Evolutionary conservation across 495 filamentous ascomycete species (phyloP), one percentile per base, ranked within the genome.

Genomic region (Penicillium flavigenum): DNA sequence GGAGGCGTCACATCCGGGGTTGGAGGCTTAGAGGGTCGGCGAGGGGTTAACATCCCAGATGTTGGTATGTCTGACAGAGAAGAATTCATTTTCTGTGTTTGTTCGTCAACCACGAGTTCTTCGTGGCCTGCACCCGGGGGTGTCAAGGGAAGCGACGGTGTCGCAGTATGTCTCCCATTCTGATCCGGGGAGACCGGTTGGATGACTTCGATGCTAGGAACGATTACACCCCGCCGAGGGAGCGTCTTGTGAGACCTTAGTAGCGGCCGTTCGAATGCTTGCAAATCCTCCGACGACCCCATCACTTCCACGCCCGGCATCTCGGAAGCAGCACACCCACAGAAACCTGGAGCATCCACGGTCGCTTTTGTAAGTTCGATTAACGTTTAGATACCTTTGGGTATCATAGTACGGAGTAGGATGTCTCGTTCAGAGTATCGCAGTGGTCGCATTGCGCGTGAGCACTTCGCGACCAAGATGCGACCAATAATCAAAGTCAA

Each of bases 1-100:
- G 89, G 87, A 54, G 88, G 88, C 19, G 87, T 89, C 24, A 84
- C 81, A 65, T 91, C 87, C 6, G 87, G 87, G 12, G 86, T 92
- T 17, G 86, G 88, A 22, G 87, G 88, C 57, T 85, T 88, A 48
- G 81, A 80, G 54, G 86, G 82, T 61, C 82, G 80, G 34, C 80
- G 76, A 31, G 85, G 85, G 6, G 86, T 89, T 53, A 74, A 66
- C 51, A 80, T 62, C 24, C 63, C 73, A 10, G 59, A 52, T 19
- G 67, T 57, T 26, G 58, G 52, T 52, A 53, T 57, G 44, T 65
- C 63, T 36, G 69, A 63, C 47, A 59, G 56, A 8, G 66, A 64
- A 16, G 68, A 62, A 43, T 57, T 50, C 44, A 51, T 51, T 52
- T 68, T 72, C 26, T 63, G 66, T 32, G 59, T 63, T 32, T n/a